These are phyloP conservation scores for Jatropha curcas DNA, from an alignment of 345 rosid genomes.

Conservation along the genomic window DNA sequence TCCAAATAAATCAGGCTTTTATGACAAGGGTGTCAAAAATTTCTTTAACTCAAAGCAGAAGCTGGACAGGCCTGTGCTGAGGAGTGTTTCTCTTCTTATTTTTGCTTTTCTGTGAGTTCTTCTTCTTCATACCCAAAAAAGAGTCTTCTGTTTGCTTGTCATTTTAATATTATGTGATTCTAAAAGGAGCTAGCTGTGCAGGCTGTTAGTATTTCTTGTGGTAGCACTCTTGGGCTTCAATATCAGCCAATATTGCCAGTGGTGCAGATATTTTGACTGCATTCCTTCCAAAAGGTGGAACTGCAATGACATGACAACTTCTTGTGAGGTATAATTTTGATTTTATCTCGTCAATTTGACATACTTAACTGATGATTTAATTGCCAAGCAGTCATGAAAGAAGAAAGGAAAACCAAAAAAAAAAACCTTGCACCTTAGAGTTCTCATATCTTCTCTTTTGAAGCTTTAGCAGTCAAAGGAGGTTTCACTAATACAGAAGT, in stretches of 20 bases:
- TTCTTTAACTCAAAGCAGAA: slow-evolving; percentile 52
- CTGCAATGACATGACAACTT: slow-evolving; percentile 59
- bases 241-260: slow-evolving; percentile 57
- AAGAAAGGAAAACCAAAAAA: background rate
- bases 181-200: slow-evolving; percentile 24
- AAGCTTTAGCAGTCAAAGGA: no score
- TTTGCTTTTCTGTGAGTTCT: slow-evolving; percentile 60
- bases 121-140: background rate
- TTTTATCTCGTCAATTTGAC: slow-evolving; percentile 1
- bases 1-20: slow-evolving; percentile 49
- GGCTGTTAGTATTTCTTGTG: slow-evolving; percentile 53
- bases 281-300: slow-evolving; percentile 68
- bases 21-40: slow-evolving; percentile 43
- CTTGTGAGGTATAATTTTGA: slow-evolving; percentile 59
- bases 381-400: background rate
- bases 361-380: background rate
- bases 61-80: slow-evolving; percentile 67
- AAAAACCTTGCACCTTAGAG: background rate
- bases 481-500: no score
- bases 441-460: background rate
- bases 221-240: slow-evolving; percentile 49
- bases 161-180: background rate
- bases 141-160: slow-evolving; percentile 4
- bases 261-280: slow-evolving; percentile 75
- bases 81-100: slow-evolving; percentile 55